Conservation (phyloP, 305 asterid species). For the Solanum hybrid region DNA sequence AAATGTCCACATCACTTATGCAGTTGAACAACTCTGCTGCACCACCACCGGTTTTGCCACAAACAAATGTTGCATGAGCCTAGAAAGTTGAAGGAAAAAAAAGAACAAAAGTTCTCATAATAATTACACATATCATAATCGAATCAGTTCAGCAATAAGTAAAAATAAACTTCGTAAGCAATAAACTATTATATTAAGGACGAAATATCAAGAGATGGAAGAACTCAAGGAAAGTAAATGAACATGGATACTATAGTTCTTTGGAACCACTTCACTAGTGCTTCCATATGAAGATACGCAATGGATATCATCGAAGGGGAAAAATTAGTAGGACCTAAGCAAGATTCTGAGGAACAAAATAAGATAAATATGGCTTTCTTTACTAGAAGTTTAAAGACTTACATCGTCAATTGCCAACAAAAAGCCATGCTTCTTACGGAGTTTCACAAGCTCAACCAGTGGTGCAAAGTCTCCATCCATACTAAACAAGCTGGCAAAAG, state of each 20-base stretch:
- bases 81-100: conserved; percentile 9
- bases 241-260: background rate
- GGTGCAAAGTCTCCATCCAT: conserved; percentile 99
- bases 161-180: background rate
- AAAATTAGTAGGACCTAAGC: background rate
- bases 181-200: background rate
- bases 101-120: background rate
- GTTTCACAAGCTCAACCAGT: conserved; percentile 64
- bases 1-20: conserved; percentile 70
- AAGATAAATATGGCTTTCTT: background rate
- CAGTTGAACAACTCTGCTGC: conserved; percentile 80
- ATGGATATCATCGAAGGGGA: background rate
- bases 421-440: conserved; percentile 78
- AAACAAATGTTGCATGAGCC: conserved; percentile 97
- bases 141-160: background rate
- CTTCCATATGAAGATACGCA: background rate
- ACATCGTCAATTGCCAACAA: conserved; percentile 94
- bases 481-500: conserved; percentile 66
- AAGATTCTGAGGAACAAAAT: background rate
- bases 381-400: conserved; percentile 22
- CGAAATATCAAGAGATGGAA: background rate
- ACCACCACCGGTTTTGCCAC: conserved; percentile 89
- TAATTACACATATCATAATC: background rate
- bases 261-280: background rate
- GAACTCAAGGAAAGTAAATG: background rate